Conservation (phyloP, 495 filamentous ascomycete species). For the Neurospora sp. region DNA sequence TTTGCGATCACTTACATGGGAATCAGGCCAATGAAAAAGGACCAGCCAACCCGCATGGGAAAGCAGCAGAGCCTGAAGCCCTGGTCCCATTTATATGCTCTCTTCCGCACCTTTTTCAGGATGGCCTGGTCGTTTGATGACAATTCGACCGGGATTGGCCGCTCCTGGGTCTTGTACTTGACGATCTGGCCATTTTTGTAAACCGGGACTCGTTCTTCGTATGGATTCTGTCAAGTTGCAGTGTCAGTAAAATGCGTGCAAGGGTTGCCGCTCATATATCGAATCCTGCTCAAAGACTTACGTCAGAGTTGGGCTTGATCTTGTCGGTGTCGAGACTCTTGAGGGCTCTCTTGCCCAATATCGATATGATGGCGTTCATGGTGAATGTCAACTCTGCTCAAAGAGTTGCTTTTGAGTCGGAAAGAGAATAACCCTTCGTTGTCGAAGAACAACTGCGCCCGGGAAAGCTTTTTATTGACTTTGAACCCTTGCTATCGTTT, state of each 20-base stretch:
- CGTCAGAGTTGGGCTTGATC: conserved; percentile 61
- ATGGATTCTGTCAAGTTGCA: conserved; percentile 46
- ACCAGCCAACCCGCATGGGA: conserved; percentile 74
- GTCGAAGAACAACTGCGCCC: neutral
- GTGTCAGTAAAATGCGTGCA: neutral
- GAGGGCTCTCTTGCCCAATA: conserved; percentile 56
- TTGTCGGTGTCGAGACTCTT: conserved; percentile 55
- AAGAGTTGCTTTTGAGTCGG: neutral
- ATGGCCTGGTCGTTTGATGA: conserved; percentile 70
- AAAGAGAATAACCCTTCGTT: neutral
- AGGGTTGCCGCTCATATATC: neutral
- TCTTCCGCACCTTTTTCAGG: conserved; percentile 67
- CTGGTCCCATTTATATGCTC: conserved; percentile 77
- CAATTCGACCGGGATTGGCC: conserved; percentile 59
- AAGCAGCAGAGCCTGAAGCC: conserved; percentile 57
- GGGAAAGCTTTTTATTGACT: neutral
- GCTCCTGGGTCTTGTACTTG: conserved; percentile 57
- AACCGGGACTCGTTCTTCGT: conserved; percentile 62
- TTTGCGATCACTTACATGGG: conserved; percentile 50
- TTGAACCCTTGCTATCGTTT: neutral
- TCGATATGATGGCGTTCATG: conserved; percentile 25
- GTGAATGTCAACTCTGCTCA: conserved; percentile 1
- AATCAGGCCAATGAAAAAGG: conserved; percentile 67
- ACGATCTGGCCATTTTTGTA: conserved; percentile 44
- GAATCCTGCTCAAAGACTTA: conserved; percentile 22